Conservation (phyloP, 2,329 filamentous ascomycete genomes). For the Fusarium sp. region DNA sequence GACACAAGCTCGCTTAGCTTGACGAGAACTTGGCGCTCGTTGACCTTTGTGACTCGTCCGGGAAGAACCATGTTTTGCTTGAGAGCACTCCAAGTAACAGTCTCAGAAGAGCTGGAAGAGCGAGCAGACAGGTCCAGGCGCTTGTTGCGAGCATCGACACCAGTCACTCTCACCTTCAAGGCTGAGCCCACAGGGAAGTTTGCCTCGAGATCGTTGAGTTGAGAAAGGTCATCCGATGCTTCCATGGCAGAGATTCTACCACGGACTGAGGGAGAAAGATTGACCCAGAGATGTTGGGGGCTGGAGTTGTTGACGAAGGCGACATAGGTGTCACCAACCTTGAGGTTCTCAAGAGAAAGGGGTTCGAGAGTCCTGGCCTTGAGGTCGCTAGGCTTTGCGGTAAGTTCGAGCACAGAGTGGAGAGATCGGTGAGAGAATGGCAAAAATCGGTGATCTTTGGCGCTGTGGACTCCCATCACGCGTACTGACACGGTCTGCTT, state of each 20-base stretch:
- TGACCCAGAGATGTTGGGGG: constrained; percentile 87
- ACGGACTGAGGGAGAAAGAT: constrained; percentile 85
- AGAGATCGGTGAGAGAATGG: constrained; percentile 87
- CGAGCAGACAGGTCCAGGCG: constrained; percentile 86
- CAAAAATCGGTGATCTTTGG: constrained; percentile 88
- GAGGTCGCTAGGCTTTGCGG: constrained; percentile 77
- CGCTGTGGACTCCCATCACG: constrained; percentile 88
- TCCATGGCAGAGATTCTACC: constrained; percentile 86
- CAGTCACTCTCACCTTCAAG: constrained; percentile 80
- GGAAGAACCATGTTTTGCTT: constrained; percentile 84
- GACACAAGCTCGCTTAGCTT: constrained; percentile 84
- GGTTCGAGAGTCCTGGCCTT: constrained; percentile 57
- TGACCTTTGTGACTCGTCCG: constrained; percentile 85
- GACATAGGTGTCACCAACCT: constrained; percentile 75
- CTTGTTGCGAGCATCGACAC: constrained; percentile 76
- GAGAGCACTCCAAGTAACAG: constrained; percentile 75
- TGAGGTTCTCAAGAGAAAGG: constrained; percentile 77
- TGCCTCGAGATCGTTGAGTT: constrained; percentile 76
- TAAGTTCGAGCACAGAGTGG: constrained; percentile 88
- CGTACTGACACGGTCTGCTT: constrained; percentile 79
- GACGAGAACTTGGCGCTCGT: constrained; percentile 83
- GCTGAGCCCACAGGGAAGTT: constrained; percentile 94
- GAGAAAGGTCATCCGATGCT: constrained; percentile 85
- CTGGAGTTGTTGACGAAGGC: constrained; percentile 93
- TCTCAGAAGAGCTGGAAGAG: constrained; percentile 58